Conservation (phyloP, 768 basidiomycete genomes). For the Collybia sp. region DNA sequence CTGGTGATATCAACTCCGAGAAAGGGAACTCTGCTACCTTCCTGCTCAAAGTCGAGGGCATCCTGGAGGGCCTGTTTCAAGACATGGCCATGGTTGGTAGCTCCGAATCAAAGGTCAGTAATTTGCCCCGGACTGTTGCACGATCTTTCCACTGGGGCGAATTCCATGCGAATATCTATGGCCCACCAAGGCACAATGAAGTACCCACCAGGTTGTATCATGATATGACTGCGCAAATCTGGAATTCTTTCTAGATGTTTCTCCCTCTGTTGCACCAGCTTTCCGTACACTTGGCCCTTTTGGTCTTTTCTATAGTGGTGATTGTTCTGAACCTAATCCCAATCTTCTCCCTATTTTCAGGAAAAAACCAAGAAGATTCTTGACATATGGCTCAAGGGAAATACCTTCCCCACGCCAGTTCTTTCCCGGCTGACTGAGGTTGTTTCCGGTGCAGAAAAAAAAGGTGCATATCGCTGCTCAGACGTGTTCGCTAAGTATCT, state of each 20-base stretch:
- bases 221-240: neutral
- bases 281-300: conserved; percentile 24
- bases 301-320: conserved; percentile 24
- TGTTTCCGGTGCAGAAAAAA: conserved; percentile 50
- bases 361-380: conserved; percentile 97
- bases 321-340: conserved; percentile 34
- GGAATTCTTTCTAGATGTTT: neutral
- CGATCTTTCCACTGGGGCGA: neutral
- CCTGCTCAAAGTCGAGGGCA: conserved; percentile 83
- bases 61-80: conserved; percentile 84
- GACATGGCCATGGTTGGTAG: conserved; percentile 70
- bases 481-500: conserved; percentile 80
- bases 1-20: conserved; percentile 48
- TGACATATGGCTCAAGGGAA: conserved; percentile 94
- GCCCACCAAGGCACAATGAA: neutral
- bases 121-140: neutral
- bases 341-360: conserved; percentile 45
- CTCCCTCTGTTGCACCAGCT: conserved; percentile 7
- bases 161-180: neutral
- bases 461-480: conserved; percentile 83
- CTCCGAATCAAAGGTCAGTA: conserved; percentile 84
- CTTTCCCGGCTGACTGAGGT: conserved; percentile 69
- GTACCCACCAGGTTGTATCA: too few relatives aligned
- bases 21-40: conserved; percentile 80
- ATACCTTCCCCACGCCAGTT: conserved; percentile 80